Evolutionary conservation across 345 rosid genomes (phyloP).

Genomic region (Erodium maritimum): DNA sequence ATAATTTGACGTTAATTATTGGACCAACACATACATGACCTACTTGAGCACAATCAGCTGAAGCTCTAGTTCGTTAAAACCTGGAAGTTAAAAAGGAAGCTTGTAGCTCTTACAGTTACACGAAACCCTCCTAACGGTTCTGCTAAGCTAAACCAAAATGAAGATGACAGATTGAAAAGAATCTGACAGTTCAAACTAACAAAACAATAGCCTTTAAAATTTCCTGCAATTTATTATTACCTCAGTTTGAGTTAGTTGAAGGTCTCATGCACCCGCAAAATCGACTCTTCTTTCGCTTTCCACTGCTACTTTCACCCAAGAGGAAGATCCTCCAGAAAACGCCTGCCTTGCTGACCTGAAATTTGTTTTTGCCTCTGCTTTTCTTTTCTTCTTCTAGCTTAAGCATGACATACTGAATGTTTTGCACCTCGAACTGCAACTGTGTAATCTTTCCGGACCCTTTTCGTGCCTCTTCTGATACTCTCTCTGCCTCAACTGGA

Average conservation of each 20-base stretch:
- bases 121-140: too few species aligned
- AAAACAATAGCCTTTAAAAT: background rate
- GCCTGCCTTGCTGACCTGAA: constrained; percentile 38
- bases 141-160: background rate
- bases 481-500: constrained; percentile 19
- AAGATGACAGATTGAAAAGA: too few species aligned
- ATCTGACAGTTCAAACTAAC: background rate
- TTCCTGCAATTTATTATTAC: background rate
- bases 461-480: constrained; percentile 43
- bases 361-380: constrained; percentile 24
- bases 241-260: constrained; percentile 34
- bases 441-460: constrained; percentile 69
- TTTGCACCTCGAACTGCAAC: constrained; percentile 72
- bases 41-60: too few species aligned
- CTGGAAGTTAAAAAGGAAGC: too few species aligned
- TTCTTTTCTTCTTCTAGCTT: constrained; percentile 67
- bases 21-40: too few species aligned
- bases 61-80: too few species aligned
- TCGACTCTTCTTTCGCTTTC: constrained; percentile 42
- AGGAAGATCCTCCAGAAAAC: constrained; percentile 58
- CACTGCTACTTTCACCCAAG: constrained; percentile 36
- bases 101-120: too few species aligned
- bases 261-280: constrained; percentile 69
- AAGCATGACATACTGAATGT: constrained; percentile 45
- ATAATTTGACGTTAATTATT: too few species aligned